These are phyloP conservation scores for Arabis hirsuta DNA, from an alignment of 345 rosid species.

Conservation along the genomic window DNA sequence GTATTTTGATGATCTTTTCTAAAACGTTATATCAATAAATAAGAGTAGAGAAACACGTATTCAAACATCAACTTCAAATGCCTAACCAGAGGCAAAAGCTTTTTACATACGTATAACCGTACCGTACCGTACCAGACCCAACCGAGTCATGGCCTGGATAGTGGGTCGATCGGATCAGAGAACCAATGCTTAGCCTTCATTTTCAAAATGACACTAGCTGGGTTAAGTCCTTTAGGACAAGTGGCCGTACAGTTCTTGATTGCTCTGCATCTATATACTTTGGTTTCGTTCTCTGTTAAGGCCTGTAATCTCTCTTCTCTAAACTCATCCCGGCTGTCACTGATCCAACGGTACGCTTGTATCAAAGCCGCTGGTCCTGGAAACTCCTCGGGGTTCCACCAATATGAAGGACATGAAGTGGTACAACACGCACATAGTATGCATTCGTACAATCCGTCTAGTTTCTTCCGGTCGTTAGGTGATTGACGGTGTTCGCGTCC, in stretches of 20 bases:
- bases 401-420: conserved; percentile 65
- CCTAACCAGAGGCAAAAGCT: conserved; percentile 1
- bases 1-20: conserved; percentile 28
- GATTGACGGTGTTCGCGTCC: conserved; percentile 62
- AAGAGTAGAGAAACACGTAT: conserved; percentile 27
- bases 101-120: neutral
- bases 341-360: conserved; percentile 67
- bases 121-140: conserved; percentile 4
- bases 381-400: conserved; percentile 83
- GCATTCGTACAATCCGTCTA: conserved; percentile 76
- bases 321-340: conserved; percentile 67
- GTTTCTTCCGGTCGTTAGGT: conserved; percentile 56
- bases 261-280: conserved; percentile 60
- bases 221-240: conserved; percentile 70
- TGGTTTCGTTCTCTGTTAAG: conserved; percentile 57
- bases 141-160: conserved; percentile 3
- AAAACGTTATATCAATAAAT: conserved; percentile 5
- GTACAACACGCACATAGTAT: conserved; percentile 75
- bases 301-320: conserved; percentile 53
- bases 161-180: conserved; percentile 32
- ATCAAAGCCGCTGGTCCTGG: conserved; percentile 68
- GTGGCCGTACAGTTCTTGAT: conserved; percentile 64
- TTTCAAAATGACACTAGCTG: conserved; percentile 59
- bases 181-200: conserved; percentile 59
- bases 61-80: conserved; percentile 13